Evolutionary conservation across 2,329 filamentous ascomycete species (phyloP).

Genomic region (Ascochyta koolunga): DNA sequence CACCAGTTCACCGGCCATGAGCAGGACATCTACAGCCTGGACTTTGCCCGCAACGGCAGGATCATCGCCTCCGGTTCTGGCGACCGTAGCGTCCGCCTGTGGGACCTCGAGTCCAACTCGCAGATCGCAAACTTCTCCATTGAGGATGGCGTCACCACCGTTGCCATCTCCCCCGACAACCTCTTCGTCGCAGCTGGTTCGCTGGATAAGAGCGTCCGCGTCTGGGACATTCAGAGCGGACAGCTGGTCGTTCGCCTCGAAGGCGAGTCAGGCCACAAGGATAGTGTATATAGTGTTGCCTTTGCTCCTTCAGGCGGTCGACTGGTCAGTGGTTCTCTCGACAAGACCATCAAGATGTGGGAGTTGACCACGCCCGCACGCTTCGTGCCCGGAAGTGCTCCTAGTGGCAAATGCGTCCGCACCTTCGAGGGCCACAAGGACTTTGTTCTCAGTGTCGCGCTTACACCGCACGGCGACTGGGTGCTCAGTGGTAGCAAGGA

Average conservation of each 20-base stretch:
- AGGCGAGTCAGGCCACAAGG: constrained; percentile 92
- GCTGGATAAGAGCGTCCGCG: constrained; percentile 94
- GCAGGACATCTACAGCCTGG: constrained; percentile 96
- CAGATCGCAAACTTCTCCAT: constrained; percentile 87
- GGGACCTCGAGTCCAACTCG: constrained; percentile 87
- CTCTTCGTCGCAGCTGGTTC: constrained; percentile 94
- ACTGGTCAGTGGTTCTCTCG: constrained; percentile 90
- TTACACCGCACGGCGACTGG: constrained; percentile 94
- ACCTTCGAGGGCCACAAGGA: constrained; percentile 99
- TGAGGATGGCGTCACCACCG: constrained; percentile 95
- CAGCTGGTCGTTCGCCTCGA: constrained; percentile 90
- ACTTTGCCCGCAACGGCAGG: constrained; percentile 91
- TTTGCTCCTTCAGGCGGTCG: constrained; percentile 94
- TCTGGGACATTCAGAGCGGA: constrained; percentile 90
- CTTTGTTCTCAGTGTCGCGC: constrained; percentile 93
- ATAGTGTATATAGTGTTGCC: constrained; percentile 94
- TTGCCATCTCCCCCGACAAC: constrained; percentile 94
- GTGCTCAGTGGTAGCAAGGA: constrained; percentile 98
- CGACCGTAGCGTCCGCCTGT: constrained; percentile 91
- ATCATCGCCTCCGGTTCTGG: constrained; percentile 96
- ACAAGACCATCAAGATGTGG: constrained; percentile 99
- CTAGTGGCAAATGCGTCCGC: constrained; percentile 91
- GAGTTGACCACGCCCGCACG: constrained; percentile 77
- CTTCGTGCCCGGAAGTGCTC: constrained; percentile 70
- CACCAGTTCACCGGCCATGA: constrained; percentile 96